A percentile compares a stretch with the other conserved stretches of the same genome.
Evolutionary conservation across 345 rosid species (phyloP).

Genomic region (Psidium guajava): DNA sequence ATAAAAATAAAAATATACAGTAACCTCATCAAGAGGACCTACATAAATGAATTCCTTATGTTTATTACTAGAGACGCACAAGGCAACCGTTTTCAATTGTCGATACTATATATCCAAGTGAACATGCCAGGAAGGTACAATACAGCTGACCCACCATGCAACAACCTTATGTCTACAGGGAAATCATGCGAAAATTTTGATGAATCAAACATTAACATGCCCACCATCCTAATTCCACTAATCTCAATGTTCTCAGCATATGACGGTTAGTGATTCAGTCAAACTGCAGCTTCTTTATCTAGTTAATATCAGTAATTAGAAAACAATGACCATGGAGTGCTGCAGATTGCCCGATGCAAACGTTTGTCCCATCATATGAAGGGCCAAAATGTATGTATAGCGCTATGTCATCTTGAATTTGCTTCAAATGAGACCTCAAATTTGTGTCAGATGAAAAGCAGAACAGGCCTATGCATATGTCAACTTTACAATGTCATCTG

Average conservation of each 20-base stretch:
- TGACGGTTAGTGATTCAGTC: background rate
- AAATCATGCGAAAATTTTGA: background rate
- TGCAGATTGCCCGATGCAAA: background rate
- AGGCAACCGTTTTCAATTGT: background rate
- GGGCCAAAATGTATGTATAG: background rate
- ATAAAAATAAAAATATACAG: background rate
- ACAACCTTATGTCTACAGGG: background rate
- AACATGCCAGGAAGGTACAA: background rate
- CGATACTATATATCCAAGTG: background rate
- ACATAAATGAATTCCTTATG: background rate
- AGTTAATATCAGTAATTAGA: background rate
- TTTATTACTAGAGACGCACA: background rate
- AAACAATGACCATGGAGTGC: background rate
- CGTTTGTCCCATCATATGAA: background rate
- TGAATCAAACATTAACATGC: background rate
- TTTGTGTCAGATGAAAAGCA: background rate
- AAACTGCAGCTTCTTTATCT: background rate
- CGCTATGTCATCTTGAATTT: background rate
- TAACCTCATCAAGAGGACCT: background rate
- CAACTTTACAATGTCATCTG: background rate
- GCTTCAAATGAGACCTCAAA: background rate
- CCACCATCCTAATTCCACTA: background rate
- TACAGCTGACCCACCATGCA: background rate
- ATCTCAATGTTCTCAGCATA: background rate
- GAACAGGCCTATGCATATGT: background rate